Base-by-base conservation (phyloP, 306 rosid genomes). In the Fagus sylvatica region DNA sequence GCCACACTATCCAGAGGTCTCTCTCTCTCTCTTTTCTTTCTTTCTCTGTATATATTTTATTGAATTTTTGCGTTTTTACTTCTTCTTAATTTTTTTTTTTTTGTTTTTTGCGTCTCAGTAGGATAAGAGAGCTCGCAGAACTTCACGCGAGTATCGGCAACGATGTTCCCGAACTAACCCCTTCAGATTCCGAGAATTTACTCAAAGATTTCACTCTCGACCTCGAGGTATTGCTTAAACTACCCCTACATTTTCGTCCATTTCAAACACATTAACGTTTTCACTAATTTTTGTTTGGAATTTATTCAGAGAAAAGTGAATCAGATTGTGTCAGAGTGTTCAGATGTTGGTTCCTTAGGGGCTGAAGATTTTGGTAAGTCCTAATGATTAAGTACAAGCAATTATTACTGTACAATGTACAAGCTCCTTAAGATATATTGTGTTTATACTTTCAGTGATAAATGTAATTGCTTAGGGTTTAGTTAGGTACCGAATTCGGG, bases 261-360 rank as follows among this genome's bases (percentile, higher is more conserved):
- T 53, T 54, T 13, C 54, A 10, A 55, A 55, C 19, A 19, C 17
- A 55, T 19, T 19, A 6, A 19, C 11, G 51, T 48, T 51, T 7
- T 30, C 33, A 13, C 41, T 10, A 28, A 10, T 64, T 65, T 33
- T 57, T 56, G 68, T 0, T 55, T 43, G 69, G 7, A 74, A 4
- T 71, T 57, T 41, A 30, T 78, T 72, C 89, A 94, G 97, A 79
- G 15, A 54, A 83, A 77, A 74, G 73, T 92, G 60, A 84, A 88
- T 34, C 82, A 84, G 72, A 76, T 88, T 78, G 86, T 85, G 32
- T 85, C 91, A 65, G 86, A 89, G 55, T 88, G 82, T 82, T 87
- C 91, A 4, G 85, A 85, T 54, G 77, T 81, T 64, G 82, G 59
- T 79, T 74, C 76, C 30, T 46, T 78, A 32, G 83, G 28, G 37